These are phyloP conservation scores for Petrea volubilis DNA, from an alignment of 257 asterid genomes.

Conservation along the genomic window DNA sequence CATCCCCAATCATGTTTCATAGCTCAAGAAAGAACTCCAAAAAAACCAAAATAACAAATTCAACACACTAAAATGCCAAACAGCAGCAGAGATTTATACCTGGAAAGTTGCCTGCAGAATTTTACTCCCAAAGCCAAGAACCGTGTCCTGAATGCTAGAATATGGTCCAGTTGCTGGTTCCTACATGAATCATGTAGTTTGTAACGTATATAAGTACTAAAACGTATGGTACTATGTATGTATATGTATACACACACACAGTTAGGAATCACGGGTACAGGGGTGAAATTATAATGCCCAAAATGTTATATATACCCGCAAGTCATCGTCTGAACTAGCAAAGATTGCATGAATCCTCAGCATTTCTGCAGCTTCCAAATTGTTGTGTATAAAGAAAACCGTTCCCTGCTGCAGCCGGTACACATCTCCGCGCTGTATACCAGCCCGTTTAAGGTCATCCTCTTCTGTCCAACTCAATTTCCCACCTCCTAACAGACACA, in stretches of 20 bases:
- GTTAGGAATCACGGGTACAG: too few relatives aligned
- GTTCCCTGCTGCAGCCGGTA: conserved; percentile 58
- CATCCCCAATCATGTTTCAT: background rate
- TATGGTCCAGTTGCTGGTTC: conserved; percentile 54
- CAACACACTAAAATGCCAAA: too few relatives aligned
- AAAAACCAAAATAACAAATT: too few relatives aligned
- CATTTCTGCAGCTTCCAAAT: conserved; percentile 47
- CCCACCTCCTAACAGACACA: conserved; percentile 63
- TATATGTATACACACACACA: background rate
- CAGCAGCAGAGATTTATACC: conserved; percentile 24
- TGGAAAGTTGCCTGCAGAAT: conserved; percentile 66
- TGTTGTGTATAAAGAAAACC: conserved; percentile 64
- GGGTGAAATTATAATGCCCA: background rate
- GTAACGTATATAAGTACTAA: background rate
- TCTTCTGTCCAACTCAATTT: conserved; percentile 62
- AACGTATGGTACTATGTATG: background rate
- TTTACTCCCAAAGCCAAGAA: conserved; percentile 72
- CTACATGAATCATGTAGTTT: conserved; percentile 25
- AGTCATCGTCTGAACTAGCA: conserved; percentile 35
- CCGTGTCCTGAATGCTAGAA: conserved; percentile 60
- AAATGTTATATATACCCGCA: conserved; percentile 34
- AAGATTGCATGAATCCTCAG: conserved; percentile 78
- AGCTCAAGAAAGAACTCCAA: too few relatives aligned
- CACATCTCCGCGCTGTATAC: conserved; percentile 65
- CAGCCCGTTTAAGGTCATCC: conserved; percentile 31